Base-by-base conservation (phyloP, 2,329 filamentous ascomycete species). In the Akanthomyces uredinophilus region DNA sequence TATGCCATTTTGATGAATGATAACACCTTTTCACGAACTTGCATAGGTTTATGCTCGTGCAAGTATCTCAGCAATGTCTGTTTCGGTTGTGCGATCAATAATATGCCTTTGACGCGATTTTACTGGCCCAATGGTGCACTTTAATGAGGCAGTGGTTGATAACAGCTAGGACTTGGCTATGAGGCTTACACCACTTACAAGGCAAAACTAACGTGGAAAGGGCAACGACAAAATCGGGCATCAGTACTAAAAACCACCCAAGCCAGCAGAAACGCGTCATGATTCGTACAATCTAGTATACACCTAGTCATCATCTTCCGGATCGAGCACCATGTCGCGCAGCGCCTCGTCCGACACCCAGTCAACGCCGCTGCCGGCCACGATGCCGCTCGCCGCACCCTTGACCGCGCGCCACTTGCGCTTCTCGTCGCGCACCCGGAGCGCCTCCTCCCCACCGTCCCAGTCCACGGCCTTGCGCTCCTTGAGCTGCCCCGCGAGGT, bases 361-460 rank as follows among this genome's bases (percentile, higher is more conserved):
- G 70, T 96, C 87, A 60, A 95, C 80, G 52, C 92, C 92, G 72
- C 91, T 96, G 3, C 90, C 91, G 5, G 86, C 90, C 52, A 96
- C 83, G 61, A 92, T 82, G 20, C 89, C 91, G 69, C 89, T 90
- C n/a, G 89, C 82, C 47, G 92, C 85, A 27, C 85, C 89, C 76
- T 94, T 95, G 73, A 94, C 84, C 22, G 88, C 86, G 69, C 86
- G 85, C 87, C 87, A 91, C 69, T 83, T 83, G 66, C 86, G 85
- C 64, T 84, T 84, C 71, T 86, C 88, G 24, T 78, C 77, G 68
- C 82, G 86, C 63, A 90, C 75, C 39, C 39, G 24, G 46, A 87
- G 81, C 6, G 72, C 75, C 68, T 91, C 85, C 13, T 88, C 76
- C 55, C 75, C 75, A 67, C 88, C 81, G 43, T 79, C 75, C 29